Base-by-base conservation (phyloP, 2,329 filamentous ascomycete genomes). In the Bipolaris gigantea region DNA sequence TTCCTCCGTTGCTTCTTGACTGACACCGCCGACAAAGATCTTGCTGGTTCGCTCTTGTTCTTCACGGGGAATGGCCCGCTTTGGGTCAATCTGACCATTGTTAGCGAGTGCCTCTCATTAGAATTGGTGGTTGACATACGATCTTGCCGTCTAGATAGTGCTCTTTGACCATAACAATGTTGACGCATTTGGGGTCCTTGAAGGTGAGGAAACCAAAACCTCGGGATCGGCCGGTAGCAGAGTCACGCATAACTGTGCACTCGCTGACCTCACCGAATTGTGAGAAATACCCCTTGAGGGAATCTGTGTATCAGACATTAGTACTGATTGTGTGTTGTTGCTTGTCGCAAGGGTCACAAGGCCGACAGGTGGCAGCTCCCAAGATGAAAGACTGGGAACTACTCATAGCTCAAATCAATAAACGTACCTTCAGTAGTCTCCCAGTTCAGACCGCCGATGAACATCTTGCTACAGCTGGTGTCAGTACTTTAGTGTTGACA, bases 111-210 rank as follows among this genome's bases (percentile, higher is more conserved):
- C 21, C 63, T 53, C 47, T 62, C 55, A 7, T 55, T 27, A 5
- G 16, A 30, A 36, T 51, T 10, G 48, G 53, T 35, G 34, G n/a
- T 2, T 21, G 7, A 64, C 90, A 80, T 83, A 97, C 94, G 75
- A 99, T 97, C 77, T 99, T 99, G 58, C 94, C 94, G 73, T 99
- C 94, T 19, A 99, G 83, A 66, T 93, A 96, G 75, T 99, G 94
- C 74, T 99, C 94, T 78, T 99, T 99, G 59, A 99, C 94, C 94
- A 99, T 99, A 61, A 99, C 94, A 63, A 92, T 96, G 73, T 99
- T 99, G 63, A 99, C 94, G 4, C 91, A 96, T 79, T 96, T 96
- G 43, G 94, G 89, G 71, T 99, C 94, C 73, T 90, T 95, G 81
- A 99, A 99, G 0, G 94, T 99, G 58, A 99, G 81, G 77, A 99